Evolutionary conservation across 495 filamentous ascomycete genomes (phyloP).

Genomic region (Rhypophila decipiens): DNA sequence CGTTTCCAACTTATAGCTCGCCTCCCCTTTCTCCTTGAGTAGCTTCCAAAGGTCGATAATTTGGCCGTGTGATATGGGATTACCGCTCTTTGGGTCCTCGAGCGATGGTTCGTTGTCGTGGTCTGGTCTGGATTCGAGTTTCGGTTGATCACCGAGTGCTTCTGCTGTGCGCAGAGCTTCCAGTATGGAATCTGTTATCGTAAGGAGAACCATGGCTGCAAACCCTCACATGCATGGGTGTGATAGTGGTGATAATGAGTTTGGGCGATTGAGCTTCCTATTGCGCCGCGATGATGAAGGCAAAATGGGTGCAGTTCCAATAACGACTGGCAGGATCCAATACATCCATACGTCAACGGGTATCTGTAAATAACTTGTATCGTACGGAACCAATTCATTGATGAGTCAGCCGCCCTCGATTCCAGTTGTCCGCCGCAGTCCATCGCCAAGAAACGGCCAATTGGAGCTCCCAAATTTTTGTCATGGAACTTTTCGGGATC

Average conservation of each 20-base stretch:
- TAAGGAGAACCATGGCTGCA: slow-evolving; percentile 66
- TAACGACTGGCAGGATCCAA: no score
- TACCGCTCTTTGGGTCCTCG: slow-evolving; percentile 45
- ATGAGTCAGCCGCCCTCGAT: no score
- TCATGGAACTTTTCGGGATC: slow-evolving; percentile 26
- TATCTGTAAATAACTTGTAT: no score
- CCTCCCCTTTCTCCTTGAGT: slow-evolving; percentile 32
- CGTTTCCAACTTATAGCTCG: slow-evolving; percentile 46
- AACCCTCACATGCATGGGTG: background rate
- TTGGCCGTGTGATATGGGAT: slow-evolving; percentile 74
- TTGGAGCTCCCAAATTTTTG: slow-evolving; percentile 13
- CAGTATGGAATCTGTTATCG: slow-evolving; percentile 64
- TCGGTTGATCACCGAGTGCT: background rate
- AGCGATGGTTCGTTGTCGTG: slow-evolving; percentile 33
- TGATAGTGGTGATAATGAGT: background rate
- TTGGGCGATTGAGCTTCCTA: no score
- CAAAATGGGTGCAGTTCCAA: no score
- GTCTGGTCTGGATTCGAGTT: background rate
- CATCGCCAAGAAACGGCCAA: background rate
- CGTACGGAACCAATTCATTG: no score
- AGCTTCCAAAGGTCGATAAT: slow-evolving; percentile 60
- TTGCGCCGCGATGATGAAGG: no score
- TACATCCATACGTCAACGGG: no score
- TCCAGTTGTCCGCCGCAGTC: no score
- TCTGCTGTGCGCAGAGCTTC: slow-evolving; percentile 46